A percentile compares a stretch with the other conserved stretches of the same genome.
Conservation (phyloP, 2,329 filamentous ascomycete genomes). For the Colletotrichum sp. region DNA sequence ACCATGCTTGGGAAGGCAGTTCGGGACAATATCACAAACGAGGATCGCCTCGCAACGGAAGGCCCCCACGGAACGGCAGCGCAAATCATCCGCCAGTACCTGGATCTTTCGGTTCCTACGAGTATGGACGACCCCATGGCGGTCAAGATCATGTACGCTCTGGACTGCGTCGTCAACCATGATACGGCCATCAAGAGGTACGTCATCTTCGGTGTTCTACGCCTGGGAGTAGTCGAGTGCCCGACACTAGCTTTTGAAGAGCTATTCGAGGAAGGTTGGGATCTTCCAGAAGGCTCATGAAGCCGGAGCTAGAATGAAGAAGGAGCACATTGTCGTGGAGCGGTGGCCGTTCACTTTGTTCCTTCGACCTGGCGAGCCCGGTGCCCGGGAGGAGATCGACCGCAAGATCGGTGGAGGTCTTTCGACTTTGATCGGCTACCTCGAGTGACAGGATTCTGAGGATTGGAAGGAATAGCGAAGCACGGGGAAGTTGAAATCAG, state of each 20-base stretch:
- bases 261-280: background rate
- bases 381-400: background rate
- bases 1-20: background rate
- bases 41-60: background rate
- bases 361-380: background rate
- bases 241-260: accelerated
- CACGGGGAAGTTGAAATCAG: background rate
- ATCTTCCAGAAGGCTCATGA: background rate
- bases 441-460: background rate
- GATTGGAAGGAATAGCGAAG: accelerated
- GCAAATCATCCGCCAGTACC: background rate
- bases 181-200: background rate
- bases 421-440: background rate
- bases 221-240: background rate
- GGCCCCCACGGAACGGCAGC: too few relatives aligned
- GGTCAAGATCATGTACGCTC: background rate
- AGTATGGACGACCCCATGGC: background rate
- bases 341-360: background rate
- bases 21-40: background rate
- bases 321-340: background rate
- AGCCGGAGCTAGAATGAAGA: background rate
- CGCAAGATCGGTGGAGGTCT: background rate
- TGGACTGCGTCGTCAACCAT: background rate
- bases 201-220: accelerated
- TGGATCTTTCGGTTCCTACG: background rate